These are phyloP conservation scores for Suillus tomentosus DNA, from an alignment of 768 basidiomycete species.

Conservation along the genomic window DNA sequence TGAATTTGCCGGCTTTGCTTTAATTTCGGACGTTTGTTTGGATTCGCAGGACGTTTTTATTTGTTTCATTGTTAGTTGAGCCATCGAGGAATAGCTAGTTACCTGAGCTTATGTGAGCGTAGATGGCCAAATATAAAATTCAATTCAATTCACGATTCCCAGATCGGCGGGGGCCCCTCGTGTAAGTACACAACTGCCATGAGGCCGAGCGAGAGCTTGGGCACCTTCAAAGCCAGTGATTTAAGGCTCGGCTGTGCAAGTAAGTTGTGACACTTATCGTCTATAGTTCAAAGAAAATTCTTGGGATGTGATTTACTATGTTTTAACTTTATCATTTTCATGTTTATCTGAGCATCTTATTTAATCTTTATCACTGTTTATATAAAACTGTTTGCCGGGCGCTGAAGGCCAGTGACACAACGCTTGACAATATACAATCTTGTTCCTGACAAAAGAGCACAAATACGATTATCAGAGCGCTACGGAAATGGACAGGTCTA, in stretches of 20 bases:
- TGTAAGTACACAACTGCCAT: not conserved
- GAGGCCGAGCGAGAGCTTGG: not conserved
- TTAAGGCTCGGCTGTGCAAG: not conserved
- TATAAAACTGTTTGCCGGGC: not conserved
- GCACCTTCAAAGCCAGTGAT: not conserved
- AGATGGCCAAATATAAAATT: too few species aligned
- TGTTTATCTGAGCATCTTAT: too few species aligned
- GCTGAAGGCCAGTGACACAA: not conserved
- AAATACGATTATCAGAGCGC: not conserved
- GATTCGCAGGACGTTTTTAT: too few species aligned
- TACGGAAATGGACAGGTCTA: not conserved
- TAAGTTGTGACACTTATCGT: not conserved
- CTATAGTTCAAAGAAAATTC: not conserved
- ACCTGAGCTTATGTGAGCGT: too few species aligned
- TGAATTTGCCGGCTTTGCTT: too few species aligned
- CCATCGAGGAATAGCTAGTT: too few species aligned
- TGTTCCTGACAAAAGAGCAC: not conserved
- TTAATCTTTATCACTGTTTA: not conserved
- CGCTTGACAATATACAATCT: not conserved
- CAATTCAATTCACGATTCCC: too few species aligned
- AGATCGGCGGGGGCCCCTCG: too few species aligned
- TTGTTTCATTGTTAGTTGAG: too few species aligned
- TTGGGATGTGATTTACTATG: too few species aligned
- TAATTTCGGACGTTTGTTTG: too few species aligned
- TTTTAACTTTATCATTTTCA: not conserved